Base-by-base conservation (phyloP, 371 early-diverging fungal genomes). In the Nosema muscidifuracis region DNA sequence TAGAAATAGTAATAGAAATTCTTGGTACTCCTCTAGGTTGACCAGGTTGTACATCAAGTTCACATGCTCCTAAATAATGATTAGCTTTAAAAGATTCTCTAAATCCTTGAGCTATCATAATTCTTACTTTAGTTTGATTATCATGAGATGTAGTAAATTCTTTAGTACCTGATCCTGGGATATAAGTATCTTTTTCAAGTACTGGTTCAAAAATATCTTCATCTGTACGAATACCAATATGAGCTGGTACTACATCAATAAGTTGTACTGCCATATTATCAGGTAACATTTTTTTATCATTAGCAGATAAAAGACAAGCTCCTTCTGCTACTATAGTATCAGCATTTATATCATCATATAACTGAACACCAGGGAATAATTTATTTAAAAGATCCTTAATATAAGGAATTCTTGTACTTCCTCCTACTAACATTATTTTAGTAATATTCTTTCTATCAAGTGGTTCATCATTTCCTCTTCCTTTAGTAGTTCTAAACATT, bases 351-450 rank as follows among this genome's bases (percentile, higher is more conserved):
- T 65, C 75, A 50, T 75, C 74, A 42, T 73, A 75, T 7, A 26
- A 4, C 13, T 9, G 10, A 15, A 43, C 44, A 81, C 92, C 95
- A 84, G 92, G 90, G 86, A 97, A 97, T 85, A 86, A 91, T 84
- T 95, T 95, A 26, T 89, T 87, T 74, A 98, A 88, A 76, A 95
- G 87, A 85, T 92, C 88, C 85, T 92, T 93, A 82, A 98, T 90
- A 89, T 92, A 94, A 87, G 97, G 97, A 85, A 98, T 97, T 89
- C 97, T 94, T 74, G 95, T 95, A 80, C 94, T 94, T 80, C 98
- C 96, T 85, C 98, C 98, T 76, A 96, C 97, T 43, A 98, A 86
- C 76, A 98, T 92, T 79, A 96, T 92, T 80, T 94, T 93, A 79
- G 93, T 85, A 77, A 97, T 90, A 65, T 85, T 77, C 78, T 85